Percentiles rank a stretch among this genome's conserved stretches.
Evolutionary conservation across 441 rosid species (phyloP).

Genomic region (Corymbia calophylla): DNA sequence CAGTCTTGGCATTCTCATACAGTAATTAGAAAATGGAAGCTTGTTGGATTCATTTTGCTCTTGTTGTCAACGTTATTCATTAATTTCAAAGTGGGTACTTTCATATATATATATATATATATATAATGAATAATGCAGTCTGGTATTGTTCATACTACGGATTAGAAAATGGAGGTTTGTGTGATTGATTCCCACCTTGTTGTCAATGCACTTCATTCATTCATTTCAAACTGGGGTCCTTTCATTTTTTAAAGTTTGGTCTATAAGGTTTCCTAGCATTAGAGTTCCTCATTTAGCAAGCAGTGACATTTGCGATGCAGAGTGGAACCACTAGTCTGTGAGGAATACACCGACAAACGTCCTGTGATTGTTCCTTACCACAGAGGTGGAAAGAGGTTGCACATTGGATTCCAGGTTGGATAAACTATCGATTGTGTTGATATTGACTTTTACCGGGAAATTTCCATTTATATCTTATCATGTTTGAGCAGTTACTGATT

Average conservation of each 20-base stretch:
- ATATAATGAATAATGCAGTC: neutral
- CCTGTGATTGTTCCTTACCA: constrained; percentile 95
- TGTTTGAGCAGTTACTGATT: neutral
- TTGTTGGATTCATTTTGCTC: neutral
- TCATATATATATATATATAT: neutral
- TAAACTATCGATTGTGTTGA: neutral
- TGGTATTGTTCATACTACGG: neutral
- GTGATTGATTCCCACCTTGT: neutral
- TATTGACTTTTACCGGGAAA: neutral
- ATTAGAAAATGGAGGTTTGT: neutral
- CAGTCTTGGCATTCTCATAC: neutral
- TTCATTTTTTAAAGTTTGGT: neutral
- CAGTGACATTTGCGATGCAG: constrained; percentile 25
- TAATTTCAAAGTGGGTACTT: neutral
- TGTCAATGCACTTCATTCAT: neutral
- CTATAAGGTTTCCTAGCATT: neutral
- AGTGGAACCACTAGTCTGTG: constrained; percentile 93
- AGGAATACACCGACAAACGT: constrained; percentile 57
- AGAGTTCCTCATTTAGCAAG: neutral
- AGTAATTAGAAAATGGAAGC: neutral
- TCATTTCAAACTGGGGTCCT: neutral
- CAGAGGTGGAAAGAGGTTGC: constrained; percentile 96
- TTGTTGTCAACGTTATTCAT: neutral
- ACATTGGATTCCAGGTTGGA: constrained; percentile 82
- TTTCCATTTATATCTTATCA: neutral